A percentile compares a stretch with the other conserved stretches of the same genome.
Conservation (phyloP, 768 basidiomycete species). For the Termitomyces sp. region DNA sequence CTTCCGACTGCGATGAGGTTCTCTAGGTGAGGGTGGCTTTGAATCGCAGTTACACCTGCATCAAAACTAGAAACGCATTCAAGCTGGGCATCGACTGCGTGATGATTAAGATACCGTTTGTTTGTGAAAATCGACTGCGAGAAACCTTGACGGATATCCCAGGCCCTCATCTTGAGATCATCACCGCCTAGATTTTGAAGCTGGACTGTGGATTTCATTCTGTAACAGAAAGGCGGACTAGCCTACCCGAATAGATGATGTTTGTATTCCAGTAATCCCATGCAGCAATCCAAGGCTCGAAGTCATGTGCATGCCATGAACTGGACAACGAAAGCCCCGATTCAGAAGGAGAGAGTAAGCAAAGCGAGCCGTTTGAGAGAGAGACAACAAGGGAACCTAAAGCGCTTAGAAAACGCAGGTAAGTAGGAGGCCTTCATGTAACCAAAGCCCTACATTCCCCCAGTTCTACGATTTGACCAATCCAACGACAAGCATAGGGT, state of each 20-base stretch:
- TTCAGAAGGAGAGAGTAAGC: slow-evolving; percentile 50
- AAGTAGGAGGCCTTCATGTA: not conserved
- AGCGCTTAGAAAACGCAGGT: slow-evolving; percentile 26
- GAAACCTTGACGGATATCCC: slow-evolving; percentile 77
- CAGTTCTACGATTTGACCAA: slow-evolving; percentile 72
- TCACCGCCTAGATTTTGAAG: slow-evolving; percentile 67
- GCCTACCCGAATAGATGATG: slow-evolving; percentile 76
- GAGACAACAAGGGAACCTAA: slow-evolving; percentile 70
- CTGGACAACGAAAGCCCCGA: slow-evolving; percentile 40
- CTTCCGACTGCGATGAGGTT: slow-evolving; percentile 88
- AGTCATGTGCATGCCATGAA: slow-evolving; percentile 85
- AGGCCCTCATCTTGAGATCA: slow-evolving; percentile 83
- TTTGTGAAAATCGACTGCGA: slow-evolving; percentile 62
- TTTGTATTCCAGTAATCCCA: slow-evolving; percentile 86
- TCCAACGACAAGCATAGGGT: slow-evolving; percentile 87
- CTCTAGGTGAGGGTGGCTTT: slow-evolving; percentile 75
- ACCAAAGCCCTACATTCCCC: slow-evolving; percentile 35
- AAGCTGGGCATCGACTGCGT: not conserved
- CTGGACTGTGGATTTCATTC: not conserved
- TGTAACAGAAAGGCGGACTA: not conserved
- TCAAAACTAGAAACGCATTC: slow-evolving; percentile 58
- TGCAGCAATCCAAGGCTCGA: slow-evolving; percentile 90
- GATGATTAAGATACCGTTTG: slow-evolving; percentile 44
- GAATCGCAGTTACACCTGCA: slow-evolving; percentile 89
- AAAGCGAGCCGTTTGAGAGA: slow-evolving; percentile 72